These are phyloP conservation scores for Picochlorum costavermella DNA, from an alignment of 139 green algal species.

Conservation along the genomic window DNA sequence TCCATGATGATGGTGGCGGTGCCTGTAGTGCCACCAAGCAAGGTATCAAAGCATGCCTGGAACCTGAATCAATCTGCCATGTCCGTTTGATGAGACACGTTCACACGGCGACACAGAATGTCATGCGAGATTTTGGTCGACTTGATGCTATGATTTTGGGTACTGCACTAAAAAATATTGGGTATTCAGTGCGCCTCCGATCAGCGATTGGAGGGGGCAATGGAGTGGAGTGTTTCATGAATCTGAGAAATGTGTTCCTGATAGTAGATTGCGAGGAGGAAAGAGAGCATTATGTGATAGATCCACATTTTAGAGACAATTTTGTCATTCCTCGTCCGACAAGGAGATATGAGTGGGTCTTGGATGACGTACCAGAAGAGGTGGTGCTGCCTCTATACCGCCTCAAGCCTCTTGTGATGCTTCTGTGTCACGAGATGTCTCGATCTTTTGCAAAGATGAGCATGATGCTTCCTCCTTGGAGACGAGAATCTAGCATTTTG, in stretches of 20 bases:
- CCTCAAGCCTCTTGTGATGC: no score
- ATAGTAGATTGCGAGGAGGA: slow-evolving; percentile 16
- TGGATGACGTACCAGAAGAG: background rate
- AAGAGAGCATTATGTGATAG: background rate
- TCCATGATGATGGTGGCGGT: no score
- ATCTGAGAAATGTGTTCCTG: slow-evolving; percentile 44
- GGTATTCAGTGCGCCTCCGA: slow-evolving; percentile 31
- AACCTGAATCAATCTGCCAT: no score
- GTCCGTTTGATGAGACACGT: no score
- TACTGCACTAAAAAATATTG: slow-evolving; percentile 19
- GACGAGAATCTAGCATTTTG: no score
- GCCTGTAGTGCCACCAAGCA: no score
- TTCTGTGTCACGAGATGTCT: no score
- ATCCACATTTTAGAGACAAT: background rate
- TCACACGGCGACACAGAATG: no score
- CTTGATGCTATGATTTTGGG: slow-evolving; percentile 33
- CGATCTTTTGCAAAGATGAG: no score
- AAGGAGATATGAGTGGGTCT: background rate
- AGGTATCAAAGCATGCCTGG: no score
- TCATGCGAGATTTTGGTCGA: no score
- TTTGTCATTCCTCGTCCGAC: background rate
- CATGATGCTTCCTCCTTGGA: no score
- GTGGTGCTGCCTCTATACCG: background rate
- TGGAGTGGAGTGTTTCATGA: slow-evolving; percentile 29
- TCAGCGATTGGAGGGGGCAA: slow-evolving; percentile 34